Evolutionary conservation across 306 rosid species (phyloP).

Genomic region (Calophaca sinica): DNA sequence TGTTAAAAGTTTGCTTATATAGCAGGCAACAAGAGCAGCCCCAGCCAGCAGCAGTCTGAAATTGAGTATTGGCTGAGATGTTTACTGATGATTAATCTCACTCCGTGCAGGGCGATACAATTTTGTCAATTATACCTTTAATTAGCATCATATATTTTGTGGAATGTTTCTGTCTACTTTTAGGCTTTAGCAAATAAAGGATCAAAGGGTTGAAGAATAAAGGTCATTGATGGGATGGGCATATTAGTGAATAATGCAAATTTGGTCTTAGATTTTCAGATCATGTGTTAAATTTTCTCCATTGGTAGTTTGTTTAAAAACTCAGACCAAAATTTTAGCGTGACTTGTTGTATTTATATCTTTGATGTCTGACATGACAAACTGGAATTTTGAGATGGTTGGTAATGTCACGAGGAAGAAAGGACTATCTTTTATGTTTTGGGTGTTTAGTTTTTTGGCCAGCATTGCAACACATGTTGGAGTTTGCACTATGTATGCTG

Average conservation of each 20-base stretch:
- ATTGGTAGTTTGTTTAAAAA: background rate
- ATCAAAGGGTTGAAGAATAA: slow-evolving; percentile 8
- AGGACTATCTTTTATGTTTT: slow-evolving; percentile 11
- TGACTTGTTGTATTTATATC: slow-evolving; percentile 30
- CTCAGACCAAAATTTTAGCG: background rate
- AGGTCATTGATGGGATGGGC: background rate
- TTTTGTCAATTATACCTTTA: background rate
- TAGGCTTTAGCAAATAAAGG: background rate
- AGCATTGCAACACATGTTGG: background rate
- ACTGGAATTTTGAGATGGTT: slow-evolving; percentile 42
- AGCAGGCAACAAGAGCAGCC: background rate
- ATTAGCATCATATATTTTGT: background rate
- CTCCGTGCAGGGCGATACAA: background rate
- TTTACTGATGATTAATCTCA: slow-evolving; percentile 9
- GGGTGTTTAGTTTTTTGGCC: background rate
- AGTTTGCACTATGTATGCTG: background rate
- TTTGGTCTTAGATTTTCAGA: background rate
- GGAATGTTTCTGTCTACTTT: background rate
- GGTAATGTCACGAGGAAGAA: background rate
- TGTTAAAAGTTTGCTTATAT: background rate
- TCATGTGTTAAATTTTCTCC: slow-evolving; percentile 15
- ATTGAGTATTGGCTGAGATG: slow-evolving; percentile 4
- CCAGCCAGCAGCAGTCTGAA: background rate
- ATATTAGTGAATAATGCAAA: slow-evolving; percentile 22
- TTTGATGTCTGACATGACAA: background rate